These are phyloP conservation scores for Lepiota brunneoincarnata DNA, from an alignment of 768 basidiomycete genomes.

Conservation along the genomic window DNA sequence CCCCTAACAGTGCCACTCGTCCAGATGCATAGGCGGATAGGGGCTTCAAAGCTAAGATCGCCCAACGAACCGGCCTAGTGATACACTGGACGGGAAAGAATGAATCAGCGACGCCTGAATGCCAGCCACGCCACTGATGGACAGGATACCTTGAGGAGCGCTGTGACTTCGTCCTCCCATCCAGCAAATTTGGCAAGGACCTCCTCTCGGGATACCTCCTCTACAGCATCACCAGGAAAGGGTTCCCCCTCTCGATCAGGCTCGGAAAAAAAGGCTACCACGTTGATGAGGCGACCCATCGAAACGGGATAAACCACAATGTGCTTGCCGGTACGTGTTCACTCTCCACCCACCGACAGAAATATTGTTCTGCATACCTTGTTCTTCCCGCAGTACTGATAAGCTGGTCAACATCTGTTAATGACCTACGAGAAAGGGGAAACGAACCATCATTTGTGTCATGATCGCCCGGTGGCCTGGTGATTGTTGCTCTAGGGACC, in stretches of 20 bases:
- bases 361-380: constrained; percentile 16
- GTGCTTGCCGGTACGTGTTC: constrained; percentile 23
- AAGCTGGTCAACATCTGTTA: not conserved
- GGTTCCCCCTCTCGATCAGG: constrained; percentile 24
- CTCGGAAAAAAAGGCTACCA: constrained; percentile 28
- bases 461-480: constrained; percentile 21
- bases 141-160: constrained; percentile 25
- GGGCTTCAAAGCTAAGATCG: constrained; percentile 33
- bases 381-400: constrained; percentile 30
- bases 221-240: constrained; percentile 30
- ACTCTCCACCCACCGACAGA: constrained; percentile 12
- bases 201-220: constrained; percentile 28
- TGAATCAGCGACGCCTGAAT: not conserved
- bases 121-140: not conserved
- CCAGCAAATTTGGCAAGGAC: constrained; percentile 24
- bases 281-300: constrained; percentile 32
- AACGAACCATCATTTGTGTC: constrained; percentile 21
- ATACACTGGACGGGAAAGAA: constrained; percentile 21
- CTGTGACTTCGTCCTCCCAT: constrained; percentile 35
- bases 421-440: not conserved
- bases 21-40: constrained; percentile 34
- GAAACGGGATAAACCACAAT: constrained; percentile 38
- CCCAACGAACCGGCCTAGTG: constrained; percentile 35
- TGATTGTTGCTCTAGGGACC: constrained; percentile 20
- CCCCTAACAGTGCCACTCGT: constrained; percentile 40